Evolutionary conservation across 768 basidiomycete species (phyloP), one percentile per base, ranked within the genome.

Genomic region (Chiua virens): DNA sequence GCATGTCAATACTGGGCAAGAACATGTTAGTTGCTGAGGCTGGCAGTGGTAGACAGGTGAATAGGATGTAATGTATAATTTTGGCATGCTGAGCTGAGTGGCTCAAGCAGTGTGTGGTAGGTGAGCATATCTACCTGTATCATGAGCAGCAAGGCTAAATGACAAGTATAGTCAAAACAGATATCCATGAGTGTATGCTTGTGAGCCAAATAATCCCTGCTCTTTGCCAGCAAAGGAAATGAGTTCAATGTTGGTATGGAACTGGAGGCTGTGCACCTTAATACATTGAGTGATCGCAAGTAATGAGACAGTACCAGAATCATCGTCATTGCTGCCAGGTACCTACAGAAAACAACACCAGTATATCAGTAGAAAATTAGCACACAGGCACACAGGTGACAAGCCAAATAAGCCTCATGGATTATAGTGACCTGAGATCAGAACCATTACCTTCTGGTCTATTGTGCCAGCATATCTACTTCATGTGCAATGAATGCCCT

Each of bases 361-460:
- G 1, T 9, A 4, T 13, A 45, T 62, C 37, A 59, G 1, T 17
- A 0, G 3, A 17, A 7, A 30, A 44, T n/a, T 2, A 11, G 23
- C 22, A 17, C 42, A 30, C 25, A 15, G 28, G 53, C 59, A 49
- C 45, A 69, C 68, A 61, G 81, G 43, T 74, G 80, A 22, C 77
- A 87, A 32, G 81, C 93, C 94, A 64, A 92, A 95, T 1, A 87
- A 87, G n/a, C 93, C 93, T 35, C 93, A 85, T 39, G 88, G 91
- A 64, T 97, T 92, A 63, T 95, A 96, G 66, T 96, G 94, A 3
- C 85, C 90, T 50, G 86, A 86, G 45, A 96, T 73, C 42, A 97
- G 74, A 37, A 92, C 81, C 2, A 77, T 84, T 25, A 83, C 83
- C 34, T 84, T 73, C 39, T 71, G 4, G 41, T 63, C 59, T 7